These are phyloP conservation scores for Lotmaria passim DNA, from an alignment of 208 protist genomes.

Conservation along the genomic window DNA sequence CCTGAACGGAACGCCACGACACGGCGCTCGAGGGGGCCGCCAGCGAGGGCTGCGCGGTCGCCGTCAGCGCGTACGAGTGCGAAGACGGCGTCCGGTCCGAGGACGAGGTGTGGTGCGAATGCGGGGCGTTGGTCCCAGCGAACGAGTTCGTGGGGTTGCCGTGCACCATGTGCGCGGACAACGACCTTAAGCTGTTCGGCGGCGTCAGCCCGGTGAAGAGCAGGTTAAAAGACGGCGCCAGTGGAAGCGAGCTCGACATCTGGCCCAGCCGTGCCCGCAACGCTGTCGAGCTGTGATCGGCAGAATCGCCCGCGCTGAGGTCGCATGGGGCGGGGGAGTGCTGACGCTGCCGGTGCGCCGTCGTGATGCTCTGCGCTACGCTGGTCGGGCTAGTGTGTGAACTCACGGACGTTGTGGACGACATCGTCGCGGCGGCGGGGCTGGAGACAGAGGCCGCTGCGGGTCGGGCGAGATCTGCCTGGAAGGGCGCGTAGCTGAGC, in stretches of 20 bases:
- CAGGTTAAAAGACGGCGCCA: conserved; percentile 1
- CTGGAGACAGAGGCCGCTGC: background rate
- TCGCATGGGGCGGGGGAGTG: conserved; percentile 1
- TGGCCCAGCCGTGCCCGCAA: conserved; percentile 1
- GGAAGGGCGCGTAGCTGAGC: conserved; percentile 27
- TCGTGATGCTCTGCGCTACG: background rate
- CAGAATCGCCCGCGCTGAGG: background rate
- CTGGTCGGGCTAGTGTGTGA: background rate
- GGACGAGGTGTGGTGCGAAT: conserved; percentile 2
- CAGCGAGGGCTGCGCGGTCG: conserved; percentile 14
- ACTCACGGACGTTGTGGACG: background rate
- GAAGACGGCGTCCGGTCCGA: conserved; percentile 1
- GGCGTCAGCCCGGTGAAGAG: background rate
- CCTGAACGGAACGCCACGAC: conserved; percentile 26
- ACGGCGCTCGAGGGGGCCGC: background rate
- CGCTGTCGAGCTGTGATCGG: conserved; percentile 8
- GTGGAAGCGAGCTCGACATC: conserved; percentile 11
- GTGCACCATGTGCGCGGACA: background rate
- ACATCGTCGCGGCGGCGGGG: background rate
- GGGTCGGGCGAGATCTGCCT: conserved; percentile 20
- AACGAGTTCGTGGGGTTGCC: background rate
- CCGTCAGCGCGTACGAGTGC: background rate
- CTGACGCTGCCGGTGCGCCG: background rate
- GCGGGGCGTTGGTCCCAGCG: background rate
- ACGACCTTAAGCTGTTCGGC: background rate